phyloP scores from a whole-genome alignment of 1,284 basidiomycete genomes.

The Athelia sp. region DNA sequence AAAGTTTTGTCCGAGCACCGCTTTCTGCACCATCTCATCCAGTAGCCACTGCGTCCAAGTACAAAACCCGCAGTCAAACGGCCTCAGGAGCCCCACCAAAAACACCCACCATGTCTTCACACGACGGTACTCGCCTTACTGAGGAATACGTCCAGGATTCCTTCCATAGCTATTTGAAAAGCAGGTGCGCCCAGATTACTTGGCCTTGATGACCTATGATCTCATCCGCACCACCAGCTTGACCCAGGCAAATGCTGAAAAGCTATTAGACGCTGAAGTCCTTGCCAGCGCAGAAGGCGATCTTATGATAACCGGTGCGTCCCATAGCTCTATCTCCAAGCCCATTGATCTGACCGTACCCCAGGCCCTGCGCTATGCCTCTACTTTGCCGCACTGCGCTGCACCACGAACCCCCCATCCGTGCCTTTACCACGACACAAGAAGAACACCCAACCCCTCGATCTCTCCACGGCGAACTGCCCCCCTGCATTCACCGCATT shows the following conservation, averaged over 20 bases:
- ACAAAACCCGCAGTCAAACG: too few relatives aligned
- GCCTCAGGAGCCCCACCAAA: too few relatives aligned
- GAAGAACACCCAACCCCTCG: conserved; percentile 31
- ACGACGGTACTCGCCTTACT: conserved; percentile 27
- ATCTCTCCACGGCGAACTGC: conserved; percentile 51
- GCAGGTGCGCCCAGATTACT: conserved; percentile 62
- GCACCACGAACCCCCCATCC: conserved; percentile 51
- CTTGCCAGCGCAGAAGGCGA: conserved; percentile 73
- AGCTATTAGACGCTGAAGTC: conserved; percentile 62
- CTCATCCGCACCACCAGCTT: neutral
- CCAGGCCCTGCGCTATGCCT: conserved; percentile 57
- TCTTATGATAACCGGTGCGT: conserved; percentile 72
- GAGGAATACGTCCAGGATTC: conserved; percentile 66
- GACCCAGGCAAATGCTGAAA: conserved; percentile 64
- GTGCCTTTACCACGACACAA: conserved; percentile 49
- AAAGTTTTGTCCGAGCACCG: too few relatives aligned
- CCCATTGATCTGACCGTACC: conserved; percentile 10
- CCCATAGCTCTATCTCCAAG: neutral
- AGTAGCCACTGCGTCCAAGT: too few relatives aligned
- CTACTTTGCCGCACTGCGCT: conserved; percentile 61
- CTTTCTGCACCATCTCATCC: too few relatives aligned
- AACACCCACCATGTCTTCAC: too few relatives aligned
- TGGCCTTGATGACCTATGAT: neutral
- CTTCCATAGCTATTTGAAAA: conserved; percentile 71
- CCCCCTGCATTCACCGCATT: conserved; percentile 60